Base-by-base conservation (phyloP, 176 grass and related monocot species). In the Carex littledalei region DNA sequence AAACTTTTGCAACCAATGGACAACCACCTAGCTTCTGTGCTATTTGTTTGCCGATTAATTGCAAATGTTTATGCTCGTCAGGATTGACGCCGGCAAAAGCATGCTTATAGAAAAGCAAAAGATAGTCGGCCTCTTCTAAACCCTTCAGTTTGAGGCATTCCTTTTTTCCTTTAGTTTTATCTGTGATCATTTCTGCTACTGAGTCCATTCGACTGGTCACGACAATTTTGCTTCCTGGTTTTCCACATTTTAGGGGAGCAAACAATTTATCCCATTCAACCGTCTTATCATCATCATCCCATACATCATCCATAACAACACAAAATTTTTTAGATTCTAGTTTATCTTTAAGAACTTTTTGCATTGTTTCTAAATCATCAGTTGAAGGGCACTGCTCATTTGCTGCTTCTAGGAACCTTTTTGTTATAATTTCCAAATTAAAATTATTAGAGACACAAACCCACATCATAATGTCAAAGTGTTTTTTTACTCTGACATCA, bases 271-370 rank as follows among this genome's bases (percentile, higher is more conserved):
- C 68, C 90, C 90, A 92, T 6, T 88, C 81, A 39, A 63, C 73
- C 29, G 1, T 75, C 39, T 64, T 41, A 70, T 89, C 53, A 17
- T 87, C 90, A 83, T 85, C 90, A 83, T 89, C 85, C 85, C 87
- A 87, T 49, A 87, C 71, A 81, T 89, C 88, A 90, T 92, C 91
- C 78, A 92, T 67, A 32, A 92, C 85, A 85, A 92, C 15, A 50
- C 87, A 54, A 85, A 90, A 86, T 13, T 63, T 84, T 84, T 81
- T 63, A 37, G 60, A 66, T 53, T 56, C 49, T 80, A 92, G 78
- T 65, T 81, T 50, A 69, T 84, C 43, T 29, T 59, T 75, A 82
- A 92, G 67, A 21, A 11, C 17, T 16, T 12, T 1, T 45, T 91
- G 84, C 8, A 89, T 41, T 49, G 63, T 45, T 34, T 53, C 78